phyloP scores from a whole-genome alignment of 805 yeast genomes.

The Cyberlindnera xishuangbannaensis region DNA sequence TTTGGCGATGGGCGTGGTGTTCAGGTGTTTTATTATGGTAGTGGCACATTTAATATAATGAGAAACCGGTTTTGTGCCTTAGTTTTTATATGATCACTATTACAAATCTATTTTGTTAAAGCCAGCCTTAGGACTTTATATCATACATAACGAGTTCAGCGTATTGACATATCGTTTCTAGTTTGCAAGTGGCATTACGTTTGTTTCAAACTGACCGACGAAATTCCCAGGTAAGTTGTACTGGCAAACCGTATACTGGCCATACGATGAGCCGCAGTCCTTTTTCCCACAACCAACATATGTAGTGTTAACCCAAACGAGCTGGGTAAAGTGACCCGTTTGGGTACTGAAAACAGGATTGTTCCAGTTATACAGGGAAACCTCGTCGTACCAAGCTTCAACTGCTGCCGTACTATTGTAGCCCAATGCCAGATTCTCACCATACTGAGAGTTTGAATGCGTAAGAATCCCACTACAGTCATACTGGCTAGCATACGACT shows the following conservation, averaged over 20 bases:
- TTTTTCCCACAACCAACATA: constrained; percentile 66
- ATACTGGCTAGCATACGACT: constrained; percentile 47
- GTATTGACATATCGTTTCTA: no score
- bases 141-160: no score
- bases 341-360: constrained; percentile 38
- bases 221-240: constrained; percentile 65
- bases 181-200: constrained; percentile 31
- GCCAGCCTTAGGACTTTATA: no score
- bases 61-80: no score
- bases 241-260: constrained; percentile 61
- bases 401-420: constrained; percentile 53
- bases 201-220: constrained; percentile 33
- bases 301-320: constrained; percentile 63
- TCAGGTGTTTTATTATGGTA: no score
- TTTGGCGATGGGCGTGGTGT: not conserved
- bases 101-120: no score
- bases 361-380: constrained; percentile 43
- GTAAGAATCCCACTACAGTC: constrained; percentile 49
- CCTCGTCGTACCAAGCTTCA: constrained; percentile 73
- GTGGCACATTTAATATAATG: no score
- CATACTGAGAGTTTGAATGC: constrained; percentile 59
- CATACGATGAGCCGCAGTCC: constrained; percentile 45
- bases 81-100: no score
- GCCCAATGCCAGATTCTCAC: constrained; percentile 82
- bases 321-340: constrained; percentile 79